Evolutionary conservation across 208 protist species (phyloP), one percentile per base, ranked within the genome.

Genomic region (Trypanosoma lewisi): DNA sequence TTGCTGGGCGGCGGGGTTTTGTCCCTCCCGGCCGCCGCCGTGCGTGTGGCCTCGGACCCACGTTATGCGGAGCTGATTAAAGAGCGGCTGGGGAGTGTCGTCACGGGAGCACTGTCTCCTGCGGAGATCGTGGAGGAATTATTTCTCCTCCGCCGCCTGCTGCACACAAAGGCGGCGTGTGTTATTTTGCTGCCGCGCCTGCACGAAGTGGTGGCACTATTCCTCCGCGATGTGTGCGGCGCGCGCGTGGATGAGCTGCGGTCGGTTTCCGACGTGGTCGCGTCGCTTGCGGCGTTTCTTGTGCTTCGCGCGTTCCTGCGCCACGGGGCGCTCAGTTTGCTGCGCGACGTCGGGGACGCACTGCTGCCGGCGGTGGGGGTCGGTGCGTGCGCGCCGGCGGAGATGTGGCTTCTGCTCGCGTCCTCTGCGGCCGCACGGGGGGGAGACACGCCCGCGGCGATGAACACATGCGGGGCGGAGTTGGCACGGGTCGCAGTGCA

Each of bases 401-500:
- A 88, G 66, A 80, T 88, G 74, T 81, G 72, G 75, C 54, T 80
- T 16, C 66, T 82, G 31, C 19, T 63, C 4, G 53, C 48, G n/a
- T n/a, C n/a, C 1, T 34, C 57, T 4, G 28, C 42, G n/a, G 50
- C 27, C 37, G 17, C 6, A 21, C 47, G 37, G 6, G n/a, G 33
- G 11, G 34, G 4, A 23, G 37, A 25, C 9, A 30, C 19, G 33
- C 48, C 47, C 12, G 4, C 14, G 12, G 9, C 53, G 17, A 49
- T 45, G 17, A 25, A 28, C 28, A 19, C 34, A 30, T 49, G 61
- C 47, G 31, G 25, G 6, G 21, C 27, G 23, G 64, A 63, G 41
- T 56, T 70, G 1, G 53, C 64, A 25, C 64, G 49, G 27, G 64
- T 5, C 6, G 44, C 58, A 9, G 17, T 73, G 8, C 23, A 39